Base-by-base conservation (phyloP, 2,329 filamentous ascomycete genomes). In the Colletotrichum tropicale region DNA sequence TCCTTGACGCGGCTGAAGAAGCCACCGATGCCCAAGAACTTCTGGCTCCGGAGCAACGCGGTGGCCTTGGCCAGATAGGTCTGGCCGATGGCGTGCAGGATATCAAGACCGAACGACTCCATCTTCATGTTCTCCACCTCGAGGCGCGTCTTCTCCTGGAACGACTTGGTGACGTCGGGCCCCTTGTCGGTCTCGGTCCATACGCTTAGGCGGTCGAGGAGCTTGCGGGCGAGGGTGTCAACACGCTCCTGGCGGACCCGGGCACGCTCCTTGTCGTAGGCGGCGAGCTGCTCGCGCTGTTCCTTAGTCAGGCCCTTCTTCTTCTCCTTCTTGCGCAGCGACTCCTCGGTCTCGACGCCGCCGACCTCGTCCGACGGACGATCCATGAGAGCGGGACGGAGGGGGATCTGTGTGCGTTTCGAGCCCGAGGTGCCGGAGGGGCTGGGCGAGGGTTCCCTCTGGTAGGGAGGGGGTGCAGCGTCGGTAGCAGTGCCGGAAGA, bases 101-200 rank as follows among this genome's bases (percentile, higher is more conserved):
- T 98, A 78, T 99, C 97, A 56, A 99, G 90, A 67, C 97, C 97
- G 80, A 99, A 99, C 1, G 95, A 98, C 87, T 99, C 97, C 95
- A 99, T 99, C 90, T 98, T 99, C 80, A 99, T 89, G 83, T 98
- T 98, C 88, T 99, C 97, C 30, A 98, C 95, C 86, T 99, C 97
- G 55, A 98, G 92, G 55, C 93, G 92, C 79, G 95, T 98, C 91
- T 99, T 98, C 83, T 96, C 95, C 84, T 96, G 93, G 88, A 98
- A 99, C 0, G 97, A 95, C 74, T 87, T 88, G 38, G 96, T 98
- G 75, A 98, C 95, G 80, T 98, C 96, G 16, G 86, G 77, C 61
- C 94, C 92, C 87, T 97, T 98, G 86, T 98, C 97, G 5, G 96
- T 98, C 88, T 99, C 97, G 8, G 97, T 98, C 96, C 96, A 98